Evolutionary conservation across 371 early-diverging fungal genomes (phyloP), one percentile per base, ranked within the genome.

Genomic region (Actinomucor elegans): DNA sequence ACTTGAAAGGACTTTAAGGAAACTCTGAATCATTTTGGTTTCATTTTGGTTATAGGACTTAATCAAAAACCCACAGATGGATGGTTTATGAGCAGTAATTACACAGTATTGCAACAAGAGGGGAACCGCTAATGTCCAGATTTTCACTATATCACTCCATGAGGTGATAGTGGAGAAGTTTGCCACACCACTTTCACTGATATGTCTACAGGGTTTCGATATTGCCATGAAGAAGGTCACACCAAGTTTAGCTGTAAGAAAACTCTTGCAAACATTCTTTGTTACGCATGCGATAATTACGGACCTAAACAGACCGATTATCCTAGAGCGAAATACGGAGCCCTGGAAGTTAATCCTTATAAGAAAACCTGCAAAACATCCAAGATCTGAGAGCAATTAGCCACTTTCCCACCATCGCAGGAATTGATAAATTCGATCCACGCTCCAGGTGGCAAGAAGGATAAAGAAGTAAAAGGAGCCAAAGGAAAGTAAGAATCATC

Each of bases 161-260:
- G 23, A 24, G 23, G 23, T 15, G 24, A 21, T n/a, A n/a, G n/a
- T n/a, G n/a, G n/a, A n/a, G n/a, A n/a, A n/a, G n/a, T 10, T n/a
- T n/a, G n/a, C n/a, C n/a, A n/a, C n/a, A n/a, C n/a, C n/a, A n/a
- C n/a, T n/a, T n/a, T n/a, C n/a, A 14, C 24, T 2, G 20, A 48
- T 36, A 36, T 48, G 48, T 24, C 26, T 10, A 36, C 36, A 5
- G 34, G 48, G 48, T 48, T 35, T 15, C 9, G 48, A 10, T 48
- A 10, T 27, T 48, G 36, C 15, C 48, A 48, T 24, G 34, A n/a
- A 4, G 36, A 34, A 36, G 48, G 15, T 6, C 48, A 48, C 12
- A 46, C 46, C 3, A 46, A 46, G 15, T 46, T 3, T 33, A 21
- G n/a, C 3, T 46, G 46, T 32, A 4, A 15, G 5, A 46, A 46